Evolutionary conservation across 2,329 filamentous ascomycete genomes (phyloP), one percentile per base, ranked within the genome.

Genomic region (Akanthomyces dipterigenus): DNA sequence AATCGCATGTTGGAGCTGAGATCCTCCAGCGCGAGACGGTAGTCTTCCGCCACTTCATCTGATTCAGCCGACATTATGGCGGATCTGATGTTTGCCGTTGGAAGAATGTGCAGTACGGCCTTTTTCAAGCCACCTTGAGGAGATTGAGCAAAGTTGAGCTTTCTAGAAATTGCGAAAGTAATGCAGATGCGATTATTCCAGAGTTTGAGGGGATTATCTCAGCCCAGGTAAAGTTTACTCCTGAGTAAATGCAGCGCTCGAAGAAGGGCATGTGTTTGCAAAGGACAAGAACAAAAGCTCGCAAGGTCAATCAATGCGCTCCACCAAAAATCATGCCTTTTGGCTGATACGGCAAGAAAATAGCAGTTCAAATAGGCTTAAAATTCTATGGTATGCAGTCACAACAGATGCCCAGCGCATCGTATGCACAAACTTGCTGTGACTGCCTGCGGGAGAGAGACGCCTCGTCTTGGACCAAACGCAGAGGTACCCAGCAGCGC

Each of bases 41-140:
- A 99, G 78, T 98, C 95, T 76, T 93, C 89, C 65, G 93, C 93
- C 69, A 99, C 91, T 77, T 96, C 92, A 73, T 90, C 91, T 65
- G 89, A 77, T 66, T 81, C 80, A 69, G 79, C 77, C 63, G 78
- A 77, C 80, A 82, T 83, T 69, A 55, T 72, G 63, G 57, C 62
- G 61, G 63, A 11, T 42, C 36, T 20, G 31, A 3, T 38, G 38
- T 31, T 26, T 11, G n/a, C 14, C 22, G 3, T 43, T 50, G 45
- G 5, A 16, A 20, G 22, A 11, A 20, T 26, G n/a, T 38, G 43
- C 28, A 24, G 31, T 31, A 24, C 9, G 34, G 28, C 18, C 36
- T 50, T n/a, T 49, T 6, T 8, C 18, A 34, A 38, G 45, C 34
- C 22, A 11, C 28, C 12, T 9, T 22, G 24, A 31, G 9, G 31